Percentiles rank a stretch among this genome's conserved stretches.
phyloP scores from a whole-genome alignment of 2,329 filamentous ascomycete species.

The Aspergillus terreus region DNA sequence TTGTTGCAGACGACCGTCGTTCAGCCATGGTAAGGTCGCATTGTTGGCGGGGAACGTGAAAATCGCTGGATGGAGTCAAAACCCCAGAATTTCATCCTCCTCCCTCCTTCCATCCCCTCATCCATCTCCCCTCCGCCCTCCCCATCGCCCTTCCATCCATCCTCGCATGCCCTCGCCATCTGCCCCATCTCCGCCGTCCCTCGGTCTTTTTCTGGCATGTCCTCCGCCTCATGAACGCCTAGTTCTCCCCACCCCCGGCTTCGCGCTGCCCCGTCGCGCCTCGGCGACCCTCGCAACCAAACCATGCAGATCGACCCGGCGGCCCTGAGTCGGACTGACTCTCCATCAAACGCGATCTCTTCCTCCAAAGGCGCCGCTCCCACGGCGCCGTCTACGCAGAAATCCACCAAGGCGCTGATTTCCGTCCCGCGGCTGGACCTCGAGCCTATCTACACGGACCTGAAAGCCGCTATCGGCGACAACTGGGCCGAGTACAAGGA shows the following conservation, averaged over 20 bases:
- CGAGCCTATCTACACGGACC: slow-evolving; percentile 59
- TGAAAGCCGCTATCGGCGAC: slow-evolving; percentile 58
- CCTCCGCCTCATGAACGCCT: slow-evolving; percentile 37
- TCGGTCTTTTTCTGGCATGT: slow-evolving; percentile 15
- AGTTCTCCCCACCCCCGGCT: slow-evolving; percentile 32
- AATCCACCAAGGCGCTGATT: slow-evolving; percentile 48
- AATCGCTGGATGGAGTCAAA: slow-evolving; percentile 1
- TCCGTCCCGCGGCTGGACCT: slow-evolving; percentile 60
- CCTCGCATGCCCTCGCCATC: slow-evolving; percentile 9
- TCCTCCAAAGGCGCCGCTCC: slow-evolving; percentile 29
- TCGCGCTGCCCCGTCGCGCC: slow-evolving; percentile 37
- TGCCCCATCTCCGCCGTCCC: slow-evolving; percentile 7
- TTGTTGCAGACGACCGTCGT: too few relatives aligned
- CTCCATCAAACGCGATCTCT: slow-evolving; percentile 29
- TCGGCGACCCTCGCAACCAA: slow-evolving; percentile 24
- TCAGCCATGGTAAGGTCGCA: slow-evolving; percentile 7
- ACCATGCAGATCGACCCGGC: slow-evolving; percentile 45
- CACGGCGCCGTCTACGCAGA: slow-evolving; percentile 35
- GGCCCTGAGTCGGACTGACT: slow-evolving; percentile 42
- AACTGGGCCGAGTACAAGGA: slow-evolving; percentile 61
- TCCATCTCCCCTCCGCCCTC: slow-evolving; percentile 20
- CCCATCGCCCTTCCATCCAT: slow-evolving; percentile 23
- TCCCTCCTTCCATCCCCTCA: slow-evolving; percentile 25
- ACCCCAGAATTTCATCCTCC: slow-evolving; percentile 19
- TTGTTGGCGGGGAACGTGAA: slow-evolving; percentile 22